Evolutionary conservation across 768 basidiomycete species (phyloP), one percentile per base, ranked within the genome.

Genomic region (Pleurotus ostreatus): DNA sequence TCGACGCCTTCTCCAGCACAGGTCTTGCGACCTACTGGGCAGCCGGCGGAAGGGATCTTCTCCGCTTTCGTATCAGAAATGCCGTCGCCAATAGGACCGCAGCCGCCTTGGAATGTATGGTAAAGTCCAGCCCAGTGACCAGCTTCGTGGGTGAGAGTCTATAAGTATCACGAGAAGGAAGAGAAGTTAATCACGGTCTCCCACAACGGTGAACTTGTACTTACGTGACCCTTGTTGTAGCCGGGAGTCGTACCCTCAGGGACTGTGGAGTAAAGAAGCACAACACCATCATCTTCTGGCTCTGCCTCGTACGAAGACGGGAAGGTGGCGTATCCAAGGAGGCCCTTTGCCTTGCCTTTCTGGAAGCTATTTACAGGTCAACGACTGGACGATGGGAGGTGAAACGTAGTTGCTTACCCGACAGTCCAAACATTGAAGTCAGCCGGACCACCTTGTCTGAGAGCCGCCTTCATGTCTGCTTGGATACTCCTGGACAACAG

Each of bases 101-200:
- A 80, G 20, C 78, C 77, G 41, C 78, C 78, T 62, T 84, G 77
- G 77, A 82, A 83, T 25, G 81, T 81, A 68, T 83, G 81, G 66
- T 75, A 82, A 20, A 83, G 72, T 25, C 82, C 82, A 56, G 80
- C 69, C 81, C 82, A 84, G 68, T 83, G 81, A 16, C 82, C 80
- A 51, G 74, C 76, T 66, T 84, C 83, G 63, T 84, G 83, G n/a
- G 76, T 80, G 58, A 79, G 61, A 44, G 78, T 84, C 65, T 77
- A 59, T 4, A 48, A 22, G 11, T 34, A 34, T 34, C 30, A 34
- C 11, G 30, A 34, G 30, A 34, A 34, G 30, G 30, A 16, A 18
- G 60, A 25, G 20, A 46, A 55, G 46, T 61, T 67, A 55, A 37
- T 15, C 15, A 8, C 25, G 26, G 45, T 46, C 44, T 59, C 57